phyloP scores from a whole-genome alignment of 805 yeast species.

The Wickerhamiella musiphila region DNA sequence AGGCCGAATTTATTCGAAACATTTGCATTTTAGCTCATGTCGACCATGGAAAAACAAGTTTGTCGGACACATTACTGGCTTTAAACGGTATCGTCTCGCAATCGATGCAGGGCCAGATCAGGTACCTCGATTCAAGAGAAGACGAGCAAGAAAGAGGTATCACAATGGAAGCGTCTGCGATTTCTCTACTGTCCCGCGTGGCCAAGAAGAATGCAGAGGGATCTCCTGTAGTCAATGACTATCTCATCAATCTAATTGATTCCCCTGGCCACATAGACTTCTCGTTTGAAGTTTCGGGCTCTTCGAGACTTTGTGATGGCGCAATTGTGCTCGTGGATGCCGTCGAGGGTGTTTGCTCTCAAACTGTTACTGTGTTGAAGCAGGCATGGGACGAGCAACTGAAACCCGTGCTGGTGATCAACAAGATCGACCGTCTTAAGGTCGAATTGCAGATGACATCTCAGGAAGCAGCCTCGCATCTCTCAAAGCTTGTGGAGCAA shows the following conservation, averaged over 20 bases:
- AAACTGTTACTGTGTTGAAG: constrained; percentile 71
- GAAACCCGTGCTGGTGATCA: constrained; percentile 73
- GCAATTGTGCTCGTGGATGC: constrained; percentile 91
- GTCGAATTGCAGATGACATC: constrained; percentile 71
- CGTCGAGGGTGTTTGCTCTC: constrained; percentile 97
- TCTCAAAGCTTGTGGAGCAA: constrained; percentile 68
- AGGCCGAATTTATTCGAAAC: constrained; percentile 59
- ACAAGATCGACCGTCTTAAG: constrained; percentile 77
- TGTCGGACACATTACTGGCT: constrained; percentile 81
- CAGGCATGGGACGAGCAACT: constrained; percentile 79
- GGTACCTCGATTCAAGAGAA: constrained; percentile 82
- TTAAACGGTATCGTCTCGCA: constrained; percentile 94
- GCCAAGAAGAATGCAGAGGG: constrained; percentile 16
- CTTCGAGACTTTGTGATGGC: constrained; percentile 91
- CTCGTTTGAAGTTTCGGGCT: constrained; percentile 88
- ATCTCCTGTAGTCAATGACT: constrained; percentile 37
- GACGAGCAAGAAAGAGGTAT: constrained; percentile 95
- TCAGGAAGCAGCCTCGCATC: constrained; percentile 66
- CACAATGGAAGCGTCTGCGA: constrained; percentile 94
- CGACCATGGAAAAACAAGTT: constrained; percentile 94
- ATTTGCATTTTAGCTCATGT: constrained; percentile 95
- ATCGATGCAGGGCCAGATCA: constrained; percentile 83
- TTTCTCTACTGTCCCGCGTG: constrained; percentile 75
- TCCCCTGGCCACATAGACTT: constrained; percentile 99
- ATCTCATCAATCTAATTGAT: constrained; percentile 79